Conservation (phyloP, 768 basidiomycete species). For the Grammothele lineata region DNA sequence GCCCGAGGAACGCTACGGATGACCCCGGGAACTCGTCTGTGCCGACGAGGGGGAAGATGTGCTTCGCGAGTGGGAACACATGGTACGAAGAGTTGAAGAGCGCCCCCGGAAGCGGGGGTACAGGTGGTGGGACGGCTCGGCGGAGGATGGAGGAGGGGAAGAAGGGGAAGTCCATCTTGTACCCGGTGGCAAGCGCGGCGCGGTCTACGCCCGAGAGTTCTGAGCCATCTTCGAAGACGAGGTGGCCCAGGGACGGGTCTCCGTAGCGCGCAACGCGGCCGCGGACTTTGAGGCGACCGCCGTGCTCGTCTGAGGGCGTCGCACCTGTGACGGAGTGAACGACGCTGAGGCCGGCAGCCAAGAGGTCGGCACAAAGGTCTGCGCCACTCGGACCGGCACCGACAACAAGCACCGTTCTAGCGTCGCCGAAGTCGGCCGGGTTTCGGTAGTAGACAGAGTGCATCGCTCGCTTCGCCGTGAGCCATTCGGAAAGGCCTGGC, state of each 20-base stretch:
- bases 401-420: constrained; percentile 38
- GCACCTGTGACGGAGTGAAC: constrained; percentile 50
- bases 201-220: constrained; percentile 51
- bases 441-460: constrained; percentile 71
- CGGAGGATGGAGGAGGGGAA: constrained; percentile 37
- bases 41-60: constrained; percentile 57
- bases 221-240: constrained; percentile 57
- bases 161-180: constrained; percentile 62
- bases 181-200: constrained; percentile 77
- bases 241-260: constrained; percentile 38
- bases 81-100: constrained; percentile 63
- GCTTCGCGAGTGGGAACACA: constrained; percentile 67
- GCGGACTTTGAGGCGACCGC: constrained; percentile 26
- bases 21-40: constrained; percentile 39
- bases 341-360: constrained; percentile 38
- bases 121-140: constrained; percentile 35
- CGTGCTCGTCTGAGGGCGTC: constrained; percentile 18
- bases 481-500: constrained; percentile 60
- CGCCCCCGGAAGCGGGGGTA: constrained; percentile 44
- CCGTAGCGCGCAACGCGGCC: constrained; percentile 37
- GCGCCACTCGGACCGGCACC: constrained; percentile 58
- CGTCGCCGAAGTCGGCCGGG: constrained; percentile 35
- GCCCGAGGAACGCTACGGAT: constrained; percentile 63
- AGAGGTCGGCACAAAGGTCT: constrained; percentile 64
- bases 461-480: constrained; percentile 42